These are phyloP conservation scores for Vitis hybrid DNA, from an alignment of 177 flowering plant genomes.

Conservation along the genomic window DNA sequence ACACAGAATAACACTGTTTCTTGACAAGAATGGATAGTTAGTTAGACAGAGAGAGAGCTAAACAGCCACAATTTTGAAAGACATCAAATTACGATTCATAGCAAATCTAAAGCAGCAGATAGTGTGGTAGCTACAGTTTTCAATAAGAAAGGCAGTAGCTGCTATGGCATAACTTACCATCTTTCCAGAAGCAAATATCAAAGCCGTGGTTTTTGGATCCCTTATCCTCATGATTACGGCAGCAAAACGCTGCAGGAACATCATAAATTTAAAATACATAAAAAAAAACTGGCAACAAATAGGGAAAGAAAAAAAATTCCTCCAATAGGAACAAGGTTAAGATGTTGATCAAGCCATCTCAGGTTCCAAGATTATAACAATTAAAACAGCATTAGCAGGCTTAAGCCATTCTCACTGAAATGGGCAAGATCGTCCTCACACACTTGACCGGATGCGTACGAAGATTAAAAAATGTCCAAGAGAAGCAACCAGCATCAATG, in stretches of 20 bases:
- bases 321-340: neutral
- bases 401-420: neutral
- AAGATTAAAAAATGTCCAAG: neutral
- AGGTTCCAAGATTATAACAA: neutral
- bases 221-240: conserved; percentile 89
- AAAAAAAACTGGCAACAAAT: neutral
- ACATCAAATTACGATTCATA: neutral
- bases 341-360: no score
- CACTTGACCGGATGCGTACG: neutral
- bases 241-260: conserved; percentile 70
- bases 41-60: no score
- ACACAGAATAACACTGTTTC: no score
- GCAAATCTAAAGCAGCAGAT: neutral
- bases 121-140: neutral
- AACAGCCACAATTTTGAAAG: neutral
- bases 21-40: no score
- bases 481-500: neutral
- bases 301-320: neutral
- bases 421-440: neutral
- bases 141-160: neutral
- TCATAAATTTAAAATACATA: neutral
- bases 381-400: neutral
- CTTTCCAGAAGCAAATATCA: conserved; percentile 89
- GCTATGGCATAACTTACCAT: conserved; percentile 48
- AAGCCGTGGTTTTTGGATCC: conserved; percentile 85